These are phyloP conservation scores for Croton setiger DNA, from an alignment of 441 rosid species.

Conservation along the genomic window DNA sequence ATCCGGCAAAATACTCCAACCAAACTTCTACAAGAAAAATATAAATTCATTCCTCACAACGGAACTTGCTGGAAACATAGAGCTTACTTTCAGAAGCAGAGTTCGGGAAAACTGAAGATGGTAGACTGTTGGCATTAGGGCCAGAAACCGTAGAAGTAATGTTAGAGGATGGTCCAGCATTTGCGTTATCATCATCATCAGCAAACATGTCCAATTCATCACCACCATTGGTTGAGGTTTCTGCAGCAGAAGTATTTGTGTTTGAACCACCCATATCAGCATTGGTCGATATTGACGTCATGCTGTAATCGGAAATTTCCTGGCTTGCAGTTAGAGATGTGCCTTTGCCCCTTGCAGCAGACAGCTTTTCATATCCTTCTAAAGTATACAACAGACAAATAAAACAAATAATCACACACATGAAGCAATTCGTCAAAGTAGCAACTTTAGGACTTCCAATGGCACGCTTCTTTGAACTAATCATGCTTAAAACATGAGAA, in stretches of 20 bases:
- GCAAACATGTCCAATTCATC: conserved; percentile 79
- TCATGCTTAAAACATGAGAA: neutral
- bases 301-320: conserved; percentile 19
- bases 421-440: neutral
- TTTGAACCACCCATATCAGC: conserved; percentile 28
- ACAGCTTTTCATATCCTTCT: conserved; percentile 85
- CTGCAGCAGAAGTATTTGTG: conserved; percentile 29
- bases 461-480: neutral
- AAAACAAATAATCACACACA: neutral
- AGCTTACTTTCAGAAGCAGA: conserved; percentile 41
- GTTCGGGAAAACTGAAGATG: conserved; percentile 28
- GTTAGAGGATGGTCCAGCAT: conserved; percentile 36
- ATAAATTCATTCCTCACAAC: neutral
- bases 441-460: too few species aligned
- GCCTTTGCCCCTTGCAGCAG: conserved; percentile 48
- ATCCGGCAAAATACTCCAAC: neutral
- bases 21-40: neutral
- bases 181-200: conserved; percentile 56
- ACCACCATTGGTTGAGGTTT: conserved; percentile 27
- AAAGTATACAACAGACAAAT: conserved; percentile 19
- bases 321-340: conserved; percentile 19
- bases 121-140: conserved; percentile 32
- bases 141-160: conserved; percentile 26
- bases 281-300: conserved; percentile 21
- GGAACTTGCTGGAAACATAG: neutral